A percentile compares a stretch with the other conserved stretches of the same genome.
phyloP scores from a whole-genome alignment of 2,329 filamentous ascomycete genomes.

The Helotiales sp. region DNA sequence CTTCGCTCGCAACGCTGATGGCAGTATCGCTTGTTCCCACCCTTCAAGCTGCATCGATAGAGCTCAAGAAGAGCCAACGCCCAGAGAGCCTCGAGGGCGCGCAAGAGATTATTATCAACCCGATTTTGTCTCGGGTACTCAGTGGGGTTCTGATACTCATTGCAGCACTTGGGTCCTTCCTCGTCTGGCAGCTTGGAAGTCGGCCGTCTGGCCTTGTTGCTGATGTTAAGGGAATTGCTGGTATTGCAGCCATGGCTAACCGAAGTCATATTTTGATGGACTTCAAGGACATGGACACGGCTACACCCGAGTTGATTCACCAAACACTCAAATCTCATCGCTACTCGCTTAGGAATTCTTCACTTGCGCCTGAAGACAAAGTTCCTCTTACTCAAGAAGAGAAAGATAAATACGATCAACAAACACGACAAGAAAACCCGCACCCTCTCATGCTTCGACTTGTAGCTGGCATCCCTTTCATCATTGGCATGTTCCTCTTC shows the following conservation, averaged over 20 bases:
- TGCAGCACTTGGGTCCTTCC: constrained; percentile 59
- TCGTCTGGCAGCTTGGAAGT: constrained; percentile 65
- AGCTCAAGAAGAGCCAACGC: constrained; percentile 58
- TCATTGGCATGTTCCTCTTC: constrained; percentile 62
- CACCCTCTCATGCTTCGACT: constrained; percentile 72
- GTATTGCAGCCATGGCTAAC: constrained; percentile 76
- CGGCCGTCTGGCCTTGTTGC: constrained; percentile 69
- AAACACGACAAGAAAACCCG: constrained; percentile 61
- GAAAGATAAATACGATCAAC: constrained; percentile 54
- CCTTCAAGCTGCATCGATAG: constrained; percentile 65
- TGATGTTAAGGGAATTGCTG: constrained; percentile 75
- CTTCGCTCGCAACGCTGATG: constrained; percentile 66
- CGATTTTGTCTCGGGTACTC: constrained; percentile 65
- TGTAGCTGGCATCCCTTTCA: constrained; percentile 63
- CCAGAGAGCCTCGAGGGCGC: constrained; percentile 51
- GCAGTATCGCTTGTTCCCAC: constrained; percentile 73
- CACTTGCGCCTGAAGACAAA: constrained; percentile 67
- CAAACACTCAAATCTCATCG: constrained; percentile 67
- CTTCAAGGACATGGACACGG: constrained; percentile 73
- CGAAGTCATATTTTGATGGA: constrained; percentile 75
- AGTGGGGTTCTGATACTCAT: constrained; percentile 61
- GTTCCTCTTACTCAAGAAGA: constrained; percentile 50
- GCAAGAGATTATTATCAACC: constrained; percentile 62
- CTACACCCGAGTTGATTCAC: constrained; percentile 69
- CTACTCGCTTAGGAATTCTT: constrained; percentile 73